A percentile compares a stretch with the other conserved stretches of the same genome.
These are phyloP conservation scores for Tricholomella constricta DNA, from an alignment of 768 basidiomycete genomes.

Conservation along the genomic window DNA sequence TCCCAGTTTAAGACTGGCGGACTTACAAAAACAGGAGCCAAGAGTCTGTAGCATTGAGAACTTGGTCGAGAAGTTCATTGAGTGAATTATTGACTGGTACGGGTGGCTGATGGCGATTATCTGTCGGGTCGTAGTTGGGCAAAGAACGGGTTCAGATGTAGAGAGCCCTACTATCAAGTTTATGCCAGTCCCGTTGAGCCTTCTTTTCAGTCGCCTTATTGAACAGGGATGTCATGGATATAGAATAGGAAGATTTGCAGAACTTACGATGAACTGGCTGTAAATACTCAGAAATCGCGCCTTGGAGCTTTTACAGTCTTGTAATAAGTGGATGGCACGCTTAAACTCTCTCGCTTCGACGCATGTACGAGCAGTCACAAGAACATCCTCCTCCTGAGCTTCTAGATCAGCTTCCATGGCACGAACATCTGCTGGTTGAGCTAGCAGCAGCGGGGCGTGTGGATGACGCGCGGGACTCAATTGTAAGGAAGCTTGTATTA, in stretches of 20 bases:
- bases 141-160: background rate
- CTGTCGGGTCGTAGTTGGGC: constrained; percentile 35
- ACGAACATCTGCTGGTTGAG: constrained; percentile 33
- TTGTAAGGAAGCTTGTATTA: constrained; percentile 29
- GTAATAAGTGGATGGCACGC: constrained; percentile 67
- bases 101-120: constrained; percentile 68
- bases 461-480: constrained; percentile 32
- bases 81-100: constrained; percentile 64
- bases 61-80: constrained; percentile 57
- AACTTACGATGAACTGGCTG: constrained; percentile 81
- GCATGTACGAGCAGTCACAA: constrained; percentile 70
- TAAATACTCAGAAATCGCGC: constrained; percentile 80
- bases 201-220: constrained; percentile 80
- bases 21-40: constrained; percentile 84
- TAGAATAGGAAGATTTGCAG: constrained; percentile 6
- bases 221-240: background rate
- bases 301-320: constrained; percentile 66
- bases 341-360: constrained; percentile 79
- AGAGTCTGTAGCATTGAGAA: constrained; percentile 66
- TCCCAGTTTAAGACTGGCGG: background rate
- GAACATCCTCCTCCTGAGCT: constrained; percentile 67
- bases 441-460: constrained; percentile 35
- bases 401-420: constrained; percentile 50
- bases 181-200: constrained; percentile 84
- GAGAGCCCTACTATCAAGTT: constrained; percentile 62